These are phyloP conservation scores for Cladosporium halotolerans DNA, from an alignment of 2,329 filamentous ascomycete species.

Conservation along the genomic window DNA sequence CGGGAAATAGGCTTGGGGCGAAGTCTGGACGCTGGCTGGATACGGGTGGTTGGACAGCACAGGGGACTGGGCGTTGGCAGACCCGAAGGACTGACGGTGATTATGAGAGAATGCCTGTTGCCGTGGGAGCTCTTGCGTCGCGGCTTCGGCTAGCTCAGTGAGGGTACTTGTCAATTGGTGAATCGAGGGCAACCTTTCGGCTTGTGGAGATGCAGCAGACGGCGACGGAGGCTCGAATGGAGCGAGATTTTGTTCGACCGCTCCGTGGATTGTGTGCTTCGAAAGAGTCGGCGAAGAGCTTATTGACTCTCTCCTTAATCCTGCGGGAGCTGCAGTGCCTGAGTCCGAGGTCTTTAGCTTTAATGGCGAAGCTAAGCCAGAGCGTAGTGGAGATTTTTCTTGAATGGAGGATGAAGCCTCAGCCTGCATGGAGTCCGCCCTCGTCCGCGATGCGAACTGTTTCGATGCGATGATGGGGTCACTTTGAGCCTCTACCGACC, in stretches of 20 bases:
- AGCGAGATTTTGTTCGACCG: slow-evolving; percentile 20
- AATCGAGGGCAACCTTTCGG: slow-evolving; percentile 28
- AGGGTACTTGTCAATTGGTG: slow-evolving; percentile 23
- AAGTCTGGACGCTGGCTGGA: slow-evolving; percentile 22
- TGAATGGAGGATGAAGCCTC: not conserved
- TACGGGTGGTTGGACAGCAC: slow-evolving; percentile 19
- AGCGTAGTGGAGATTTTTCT: not conserved
- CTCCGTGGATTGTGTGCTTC: slow-evolving; percentile 5
- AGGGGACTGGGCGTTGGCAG: slow-evolving; percentile 26
- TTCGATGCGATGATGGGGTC: too few species aligned
- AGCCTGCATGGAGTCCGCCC: slow-evolving; percentile 2
- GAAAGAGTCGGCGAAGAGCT: slow-evolving; percentile 8
- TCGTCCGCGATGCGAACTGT: not conserved
- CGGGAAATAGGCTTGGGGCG: slow-evolving; percentile 20
- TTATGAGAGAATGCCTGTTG: slow-evolving; percentile 18
- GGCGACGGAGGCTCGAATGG: slow-evolving; percentile 21
- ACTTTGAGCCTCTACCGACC: too few species aligned
- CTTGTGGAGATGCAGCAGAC: slow-evolving; percentile 16
- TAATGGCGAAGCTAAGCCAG: not conserved
- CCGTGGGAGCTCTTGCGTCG: slow-evolving; percentile 19
- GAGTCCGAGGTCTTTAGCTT: not conserved
- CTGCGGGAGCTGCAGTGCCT: too few species aligned
- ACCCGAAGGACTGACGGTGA: slow-evolving; percentile 25
- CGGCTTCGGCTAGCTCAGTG: slow-evolving; percentile 24
- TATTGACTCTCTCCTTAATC: slow-evolving; percentile 1